Base-by-base conservation (phyloP, 2,329 filamentous ascomycete genomes). In the Arthrobotrys pseudoclavata region DNA sequence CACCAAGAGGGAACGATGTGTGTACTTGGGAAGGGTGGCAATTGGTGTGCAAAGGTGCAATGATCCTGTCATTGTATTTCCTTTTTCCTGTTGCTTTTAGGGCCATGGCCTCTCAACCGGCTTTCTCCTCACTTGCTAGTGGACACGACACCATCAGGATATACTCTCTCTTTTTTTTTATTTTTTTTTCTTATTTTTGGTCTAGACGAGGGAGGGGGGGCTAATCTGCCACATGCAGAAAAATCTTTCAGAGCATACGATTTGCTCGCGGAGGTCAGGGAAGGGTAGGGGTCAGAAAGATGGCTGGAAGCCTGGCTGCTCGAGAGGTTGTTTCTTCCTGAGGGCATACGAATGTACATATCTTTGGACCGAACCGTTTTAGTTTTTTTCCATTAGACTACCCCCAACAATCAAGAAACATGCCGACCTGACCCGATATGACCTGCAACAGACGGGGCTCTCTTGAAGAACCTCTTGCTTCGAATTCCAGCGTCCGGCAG, bases 211-310 rank as follows among this genome's bases (percentile, higher is more conserved):
- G 47, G 47, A 45, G 55, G 74, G 74, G 72, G 72, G 74, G 74
- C 74, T 77, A 77, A 77, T 77, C 74, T 76, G 71, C 74, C 74
- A 77, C 74, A 77, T 77, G 74, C 74, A 77, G 74, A 77, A 77
- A 77, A 77, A 62, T 68, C 61, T 77, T 77, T 76, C 67, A 63
- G 34, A 77, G 74, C 74, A 77, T 77, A 69, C 74, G 74, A 77
- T 77, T 77, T 77, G 74, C 62, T 77, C 74, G 67, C 74, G 67
- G 74, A 71, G 67, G 50, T 45, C 67, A 77, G 74, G 74, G 67
- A 77, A 77, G 74, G 37, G 74, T 77, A 77, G 74, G 74, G 74
- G 45, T 71, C 67, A 62, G 67, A 77, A 77, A 77, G 74, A 71
- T 77, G 74, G 74, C 74, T 77, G 74, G 74, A 77, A 77, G 74